Evolutionary conservation across 305 asterid species (phyloP), one percentile per base, ranked within the genome.

Genomic region (Petunia hybrid): DNA sequence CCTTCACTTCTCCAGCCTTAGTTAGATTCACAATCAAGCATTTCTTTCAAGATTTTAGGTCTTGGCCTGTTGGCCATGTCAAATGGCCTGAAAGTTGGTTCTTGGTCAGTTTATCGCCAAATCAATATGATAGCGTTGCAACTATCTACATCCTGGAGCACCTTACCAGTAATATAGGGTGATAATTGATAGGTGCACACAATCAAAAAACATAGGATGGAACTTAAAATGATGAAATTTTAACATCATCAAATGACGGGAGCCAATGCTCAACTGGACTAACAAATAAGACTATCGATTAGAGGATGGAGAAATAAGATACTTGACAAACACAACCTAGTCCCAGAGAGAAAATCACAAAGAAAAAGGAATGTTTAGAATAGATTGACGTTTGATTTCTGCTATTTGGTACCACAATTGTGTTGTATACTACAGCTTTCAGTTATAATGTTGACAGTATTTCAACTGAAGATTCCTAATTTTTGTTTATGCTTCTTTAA

Each of bases 21-120:
- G 4, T n/a, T 57, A n/a, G 35, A 57, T n/a, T 57, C 63, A 57
- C 5, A 57, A 57, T 57, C 63, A 57, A 57, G 63, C 14, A n/a
- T n/a, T 5, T 59, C 31, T 16, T 6, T 6, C 64, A n/a, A 35
- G 38, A 45, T 9, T 69, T 68, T 43, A 40, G 31, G 31, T 22
- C 31, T 22, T 22, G 31, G 31, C 31, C 31, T 22, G 31, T 6
- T 43, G 76, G 40, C 76, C 55, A 68, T 68, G 55, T 1, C 14
- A 67, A 67, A 67, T 67, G 51, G 51, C 13, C 6, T 41, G 55
- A 67, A 67, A 4, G 14, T 67, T 42, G n/a, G 75, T 67, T 67
- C 55, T 8, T 67, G 56, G 56, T 42, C 14, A n/a, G 76, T 42
- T 7, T 8, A 0, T 69, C 40, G 43, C 59, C 76, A 43, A 69